phyloP scores from a whole-genome alignment of 768 basidiomycete species.

The Collybia nuda region DNA sequence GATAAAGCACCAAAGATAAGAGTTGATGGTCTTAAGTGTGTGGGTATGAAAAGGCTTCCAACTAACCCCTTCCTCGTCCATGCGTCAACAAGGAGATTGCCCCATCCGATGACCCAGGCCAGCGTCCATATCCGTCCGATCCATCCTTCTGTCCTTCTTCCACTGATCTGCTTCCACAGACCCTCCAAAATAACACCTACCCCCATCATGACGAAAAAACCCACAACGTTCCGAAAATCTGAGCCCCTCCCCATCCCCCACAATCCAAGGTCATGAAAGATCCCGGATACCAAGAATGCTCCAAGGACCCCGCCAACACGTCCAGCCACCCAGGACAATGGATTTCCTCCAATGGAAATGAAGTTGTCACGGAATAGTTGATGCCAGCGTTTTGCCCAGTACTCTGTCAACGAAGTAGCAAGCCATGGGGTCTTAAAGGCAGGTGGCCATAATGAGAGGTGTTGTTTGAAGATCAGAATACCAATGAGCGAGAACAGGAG shows the following conservation, averaged over 20 bases:
- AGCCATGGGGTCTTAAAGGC: conserved; percentile 58
- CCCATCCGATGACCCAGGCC: conserved; percentile 48
- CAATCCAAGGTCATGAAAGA: conserved; percentile 56
- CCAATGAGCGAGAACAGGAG: conserved; percentile 41
- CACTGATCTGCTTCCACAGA: conserved; percentile 41
- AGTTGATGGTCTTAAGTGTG: conserved; percentile 30
- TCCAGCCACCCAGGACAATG: conserved; percentile 42
- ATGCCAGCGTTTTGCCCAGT: conserved; percentile 72
- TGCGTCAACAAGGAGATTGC: conserved; percentile 48
- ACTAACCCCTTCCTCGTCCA: conserved; percentile 43
- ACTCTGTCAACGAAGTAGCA: conserved; percentile 56
- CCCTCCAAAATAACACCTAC: conserved; percentile 51
- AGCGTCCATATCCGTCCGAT: conserved; percentile 52
- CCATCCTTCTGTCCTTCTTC: conserved; percentile 46
- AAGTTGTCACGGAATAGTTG: conserved; percentile 63
- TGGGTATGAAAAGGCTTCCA: conserved; percentile 37
- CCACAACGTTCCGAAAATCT: conserved; percentile 39
- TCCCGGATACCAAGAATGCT: conserved; percentile 58
- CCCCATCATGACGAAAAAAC: conserved; percentile 60
- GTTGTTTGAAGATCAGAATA: conserved; percentile 45
- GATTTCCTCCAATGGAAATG: conserved; percentile 47
- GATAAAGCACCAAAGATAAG: conserved; percentile 20
- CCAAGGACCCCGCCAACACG: conserved; percentile 51
- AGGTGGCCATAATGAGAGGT: conserved; percentile 61
- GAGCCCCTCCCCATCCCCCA: conserved; percentile 59